Conservation (phyloP, 257 asterid species). For the Gentiana dahurica region DNA sequence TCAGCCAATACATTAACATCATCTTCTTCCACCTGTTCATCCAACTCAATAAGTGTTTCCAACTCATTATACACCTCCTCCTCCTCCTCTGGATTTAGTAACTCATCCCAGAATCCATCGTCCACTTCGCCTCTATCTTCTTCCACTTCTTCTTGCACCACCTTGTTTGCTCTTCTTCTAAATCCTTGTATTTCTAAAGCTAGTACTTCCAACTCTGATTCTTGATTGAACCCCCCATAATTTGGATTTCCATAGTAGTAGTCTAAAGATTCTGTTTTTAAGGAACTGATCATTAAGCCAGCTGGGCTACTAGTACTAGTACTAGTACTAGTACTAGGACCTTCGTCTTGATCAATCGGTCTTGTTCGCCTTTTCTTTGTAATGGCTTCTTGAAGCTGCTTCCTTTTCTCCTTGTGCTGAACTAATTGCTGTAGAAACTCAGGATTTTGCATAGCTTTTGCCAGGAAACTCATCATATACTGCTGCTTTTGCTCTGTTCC, state of each 20-base stretch:
- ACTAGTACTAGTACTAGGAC: not conserved
- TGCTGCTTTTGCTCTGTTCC: conserved; percentile 64
- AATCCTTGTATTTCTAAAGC: conserved; percentile 84
- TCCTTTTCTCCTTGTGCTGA: conserved; percentile 50
- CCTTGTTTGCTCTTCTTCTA: conserved; percentile 40
- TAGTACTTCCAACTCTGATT: conserved; percentile 69
- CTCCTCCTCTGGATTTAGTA: conserved; percentile 40
- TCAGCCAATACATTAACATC: conserved; percentile 53
- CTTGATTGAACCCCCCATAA: conserved; percentile 17
- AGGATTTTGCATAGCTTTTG: conserved; percentile 73
- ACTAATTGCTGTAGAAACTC: conserved; percentile 48
- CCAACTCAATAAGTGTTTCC: conserved; percentile 1
- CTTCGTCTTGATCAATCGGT: conserved; percentile 36
- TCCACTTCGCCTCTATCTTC: conserved; percentile 43
- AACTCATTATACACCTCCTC: conserved; percentile 31
- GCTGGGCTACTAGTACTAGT: conserved; percentile 7
- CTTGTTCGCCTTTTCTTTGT: conserved; percentile 41
- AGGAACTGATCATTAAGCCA: not conserved
- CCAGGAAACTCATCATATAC: conserved; percentile 85
- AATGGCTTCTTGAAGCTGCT: conserved; percentile 44
- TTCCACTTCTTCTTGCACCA: conserved; percentile 18
- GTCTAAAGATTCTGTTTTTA: conserved; percentile 46
- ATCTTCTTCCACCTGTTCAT: conserved; percentile 20
- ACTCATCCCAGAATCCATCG: conserved; percentile 78
- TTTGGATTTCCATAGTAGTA: not conserved